A percentile compares a stretch with the other conserved stretches of the same genome.
Evolutionary conservation across 495 filamentous ascomycete species (phyloP).

Genomic region (Xylaria curta): DNA sequence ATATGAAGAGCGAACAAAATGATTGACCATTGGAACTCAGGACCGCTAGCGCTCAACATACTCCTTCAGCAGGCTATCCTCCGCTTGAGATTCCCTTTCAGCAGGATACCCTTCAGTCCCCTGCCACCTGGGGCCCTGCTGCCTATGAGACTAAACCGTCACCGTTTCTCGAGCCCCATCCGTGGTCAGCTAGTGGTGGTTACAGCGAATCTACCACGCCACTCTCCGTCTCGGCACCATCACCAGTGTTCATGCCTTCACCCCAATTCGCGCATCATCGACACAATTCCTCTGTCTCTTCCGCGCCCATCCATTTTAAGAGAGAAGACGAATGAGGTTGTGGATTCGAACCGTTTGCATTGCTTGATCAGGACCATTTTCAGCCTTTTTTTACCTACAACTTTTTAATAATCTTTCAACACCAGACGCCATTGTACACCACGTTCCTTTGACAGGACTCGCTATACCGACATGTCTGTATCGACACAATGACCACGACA

Average conservation of each 20-base stretch:
- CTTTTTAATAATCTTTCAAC: conserved; percentile 37
- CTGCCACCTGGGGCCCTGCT: conserved; percentile 23
- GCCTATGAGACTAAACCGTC: conserved; percentile 39
- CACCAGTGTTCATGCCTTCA: conserved; percentile 34
- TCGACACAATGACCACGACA: conserved; percentile 53
- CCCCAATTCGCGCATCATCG: conserved; percentile 38
- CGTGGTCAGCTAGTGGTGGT: conserved; percentile 39
- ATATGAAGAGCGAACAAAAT: conserved; percentile 50
- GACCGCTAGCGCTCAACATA: conserved; percentile 48
- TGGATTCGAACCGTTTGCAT: neutral
- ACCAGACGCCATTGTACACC: conserved; percentile 58
- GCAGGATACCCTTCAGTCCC: conserved; percentile 34
- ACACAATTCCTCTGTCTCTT: conserved; percentile 38
- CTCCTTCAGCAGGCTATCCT: conserved; percentile 40
- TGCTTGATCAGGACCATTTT: conserved; percentile 8
- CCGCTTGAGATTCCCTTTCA: conserved; percentile 41
- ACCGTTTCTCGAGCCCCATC: conserved; percentile 48
- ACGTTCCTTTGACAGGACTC: conserved; percentile 54
- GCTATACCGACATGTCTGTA: conserved; percentile 44
- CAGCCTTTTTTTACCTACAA: conserved; percentile 3
- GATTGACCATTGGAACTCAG: conserved; percentile 57
- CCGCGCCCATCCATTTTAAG: conserved; percentile 39
- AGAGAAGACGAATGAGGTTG: conserved; percentile 32
- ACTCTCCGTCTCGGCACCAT: conserved; percentile 37
- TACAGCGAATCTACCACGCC: conserved; percentile 46